Evolutionary conservation across 1,139 yeast genomes (phyloP), one percentile per base, ranked within the genome.

Genomic region (Hemisphaericaspora lyxosophila): DNA sequence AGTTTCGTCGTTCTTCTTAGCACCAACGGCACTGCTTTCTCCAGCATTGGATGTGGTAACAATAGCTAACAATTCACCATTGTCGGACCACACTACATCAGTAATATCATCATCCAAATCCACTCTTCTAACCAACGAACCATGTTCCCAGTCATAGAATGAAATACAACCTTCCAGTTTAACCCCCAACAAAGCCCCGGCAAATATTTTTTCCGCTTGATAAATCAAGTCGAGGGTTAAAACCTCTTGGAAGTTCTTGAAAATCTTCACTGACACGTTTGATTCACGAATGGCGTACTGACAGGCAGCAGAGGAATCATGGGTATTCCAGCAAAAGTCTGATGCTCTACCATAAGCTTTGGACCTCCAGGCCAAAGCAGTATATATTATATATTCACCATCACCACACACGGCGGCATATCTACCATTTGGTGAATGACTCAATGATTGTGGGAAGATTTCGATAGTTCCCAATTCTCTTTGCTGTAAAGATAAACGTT

Each of bases 331-430:
- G 31, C 81, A 95, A 62, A 94, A 89, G 57, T 89, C 97, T 42
- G 81, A 68, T 12, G 96, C 97, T 42, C 80, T 76, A 47, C 97
- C 98, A 61, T 87, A 92, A 36, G 90, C 78, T 66, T 89, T 92
- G 51, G 94, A 89, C 69, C 98, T 81, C 98, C 98, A 92, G 2
- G 97, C 97, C 55, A 94, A 77, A 1, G 98, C 94, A 6, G 97
- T 89, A 67, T 92, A 94, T 41, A 94, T 84, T 53, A 92, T 88
- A 61, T 88, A 92, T 64, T 92, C 98, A 44, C 97, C 97, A 66
- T 94, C 98, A 57, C 99, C 99, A 41, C 94, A 85, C 34, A 92
- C 97, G 18, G 97, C 85, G 28, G 90, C 97, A 60, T 86, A 92
- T 64, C 97, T 82, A 44, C 99, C 99, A 59, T 94, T 92, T 45